These are phyloP conservation scores for Phytophthora pisi DNA, from an alignment of 352 stramenopile species.

Conservation along the genomic window DNA sequence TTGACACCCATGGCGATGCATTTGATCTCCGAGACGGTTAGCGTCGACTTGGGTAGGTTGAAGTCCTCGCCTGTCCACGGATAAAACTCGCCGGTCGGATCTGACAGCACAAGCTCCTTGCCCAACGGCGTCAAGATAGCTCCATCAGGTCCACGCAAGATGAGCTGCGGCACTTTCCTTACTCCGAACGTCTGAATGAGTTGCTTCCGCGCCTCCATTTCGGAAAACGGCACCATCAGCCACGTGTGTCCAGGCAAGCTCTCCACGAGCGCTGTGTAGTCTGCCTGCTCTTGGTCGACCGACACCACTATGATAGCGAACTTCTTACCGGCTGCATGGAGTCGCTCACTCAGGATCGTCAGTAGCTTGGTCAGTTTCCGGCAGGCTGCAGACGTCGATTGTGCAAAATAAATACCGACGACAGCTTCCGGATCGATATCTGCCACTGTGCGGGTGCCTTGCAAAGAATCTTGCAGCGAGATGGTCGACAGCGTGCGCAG, in stretches of 20 bases:
- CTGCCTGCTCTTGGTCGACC: slow-evolving; percentile 67
- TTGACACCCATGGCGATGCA: slow-evolving; percentile 75
- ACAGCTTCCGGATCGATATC: slow-evolving; percentile 58
- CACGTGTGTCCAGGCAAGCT: slow-evolving; percentile 66
- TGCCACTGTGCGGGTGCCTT: slow-evolving; percentile 68
- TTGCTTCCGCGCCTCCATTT: slow-evolving; percentile 73
- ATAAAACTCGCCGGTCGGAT: slow-evolving; percentile 66
- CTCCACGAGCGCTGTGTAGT: slow-evolving; percentile 55
- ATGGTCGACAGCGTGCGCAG: slow-evolving; percentile 66
- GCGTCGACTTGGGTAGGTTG: slow-evolving; percentile 48
- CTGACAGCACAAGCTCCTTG: slow-evolving; percentile 63
- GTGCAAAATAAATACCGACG: slow-evolving; percentile 80
- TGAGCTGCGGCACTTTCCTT: slow-evolving; percentile 58
- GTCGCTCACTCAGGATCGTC: slow-evolving; percentile 47
- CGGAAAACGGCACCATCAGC: slow-evolving; percentile 76
- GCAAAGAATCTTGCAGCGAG: slow-evolving; percentile 73
- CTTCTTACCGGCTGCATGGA: slow-evolving; percentile 49
- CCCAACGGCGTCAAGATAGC: slow-evolving; percentile 74
- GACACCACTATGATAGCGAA: slow-evolving; percentile 82
- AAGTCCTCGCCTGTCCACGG: slow-evolving; percentile 67
- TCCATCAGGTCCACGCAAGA: slow-evolving; percentile 62
- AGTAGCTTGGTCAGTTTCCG: slow-evolving; percentile 62
- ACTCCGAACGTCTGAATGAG: slow-evolving; percentile 73
- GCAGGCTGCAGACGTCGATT: slow-evolving; percentile 51
- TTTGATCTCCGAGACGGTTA: slow-evolving; percentile 64